Evolutionary conservation across 2,329 filamentous ascomycete species (phyloP).

Genomic region (Colletotrichum lentis): DNA sequence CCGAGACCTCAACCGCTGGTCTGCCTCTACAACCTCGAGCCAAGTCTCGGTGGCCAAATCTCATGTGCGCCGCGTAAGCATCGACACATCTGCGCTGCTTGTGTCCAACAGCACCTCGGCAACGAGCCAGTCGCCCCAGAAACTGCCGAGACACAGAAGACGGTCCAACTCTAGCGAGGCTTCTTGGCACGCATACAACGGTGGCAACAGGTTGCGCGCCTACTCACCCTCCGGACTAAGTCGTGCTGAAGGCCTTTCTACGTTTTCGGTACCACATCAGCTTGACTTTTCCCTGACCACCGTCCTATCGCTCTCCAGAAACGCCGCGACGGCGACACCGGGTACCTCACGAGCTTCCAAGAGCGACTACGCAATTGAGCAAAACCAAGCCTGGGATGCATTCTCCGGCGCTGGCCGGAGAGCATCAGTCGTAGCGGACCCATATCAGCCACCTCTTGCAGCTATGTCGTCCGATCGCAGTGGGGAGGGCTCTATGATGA

Average conservation of each 20-base stretch:
- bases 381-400: constrained; percentile 31
- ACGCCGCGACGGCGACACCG: not conserved
- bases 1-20: constrained; percentile 60
- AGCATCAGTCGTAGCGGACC: constrained; percentile 27
- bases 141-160: not conserved
- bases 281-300: not conserved
- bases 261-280: not conserved
- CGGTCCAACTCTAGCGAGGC: constrained; percentile 26
- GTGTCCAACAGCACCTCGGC: not conserved
- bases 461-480: constrained; percentile 46
- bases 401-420: constrained; percentile 25
- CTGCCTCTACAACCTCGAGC: constrained; percentile 57
- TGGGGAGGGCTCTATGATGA: constrained; percentile 41
- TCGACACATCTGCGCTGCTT: constrained; percentile 9
- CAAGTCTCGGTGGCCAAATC: constrained; percentile 38
- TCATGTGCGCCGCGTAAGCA: constrained; percentile 21
- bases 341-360: constrained; percentile 4
- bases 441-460: constrained; percentile 3
- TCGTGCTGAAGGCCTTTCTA: not conserved
- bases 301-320: not conserved
- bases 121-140: constrained; percentile 11
- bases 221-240: constrained; percentile 11
- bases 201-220: constrained; percentile 1
- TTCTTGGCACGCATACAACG: not conserved
- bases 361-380: not conserved